Evolutionary conservation across 495 filamentous ascomycete genomes (phyloP).

Genomic region (Aspergillus haitiensis): DNA sequence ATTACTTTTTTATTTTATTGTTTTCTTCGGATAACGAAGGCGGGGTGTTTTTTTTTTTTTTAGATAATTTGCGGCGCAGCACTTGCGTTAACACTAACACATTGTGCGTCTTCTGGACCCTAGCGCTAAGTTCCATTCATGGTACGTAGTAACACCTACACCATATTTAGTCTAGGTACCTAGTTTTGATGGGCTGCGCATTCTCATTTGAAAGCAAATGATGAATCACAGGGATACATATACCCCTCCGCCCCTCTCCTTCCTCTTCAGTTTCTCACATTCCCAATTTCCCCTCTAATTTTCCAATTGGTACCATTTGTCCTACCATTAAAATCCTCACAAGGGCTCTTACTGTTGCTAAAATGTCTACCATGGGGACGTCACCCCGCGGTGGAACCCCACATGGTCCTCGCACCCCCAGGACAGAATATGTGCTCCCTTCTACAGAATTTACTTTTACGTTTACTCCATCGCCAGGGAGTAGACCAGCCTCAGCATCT

Average conservation of each 20-base stretch:
- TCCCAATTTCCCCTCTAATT: neutral
- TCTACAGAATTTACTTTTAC: slow-evolving; percentile 4
- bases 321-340: no score
- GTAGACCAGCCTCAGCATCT: neutral
- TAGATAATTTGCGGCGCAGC: neutral
- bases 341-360: no score
- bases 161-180: neutral
- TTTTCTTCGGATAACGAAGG: neutral
- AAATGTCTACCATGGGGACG: no score
- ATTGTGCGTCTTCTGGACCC: neutral
- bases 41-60: neutral
- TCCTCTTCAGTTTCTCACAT: neutral
- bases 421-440: neutral
- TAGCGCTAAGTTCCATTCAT: no score
- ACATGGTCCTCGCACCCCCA: neutral
- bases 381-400: neutral
- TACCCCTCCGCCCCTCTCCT: neutral
- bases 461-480: neutral
- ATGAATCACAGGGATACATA: neutral
- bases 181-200: neutral
- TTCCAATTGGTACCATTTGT: neutral
- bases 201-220: neutral
- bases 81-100: neutral
- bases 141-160: neutral
- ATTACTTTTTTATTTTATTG: neutral